These are phyloP conservation scores for Candida maris DNA, from an alignment of 805 yeast species.

Conservation along the genomic window DNA sequence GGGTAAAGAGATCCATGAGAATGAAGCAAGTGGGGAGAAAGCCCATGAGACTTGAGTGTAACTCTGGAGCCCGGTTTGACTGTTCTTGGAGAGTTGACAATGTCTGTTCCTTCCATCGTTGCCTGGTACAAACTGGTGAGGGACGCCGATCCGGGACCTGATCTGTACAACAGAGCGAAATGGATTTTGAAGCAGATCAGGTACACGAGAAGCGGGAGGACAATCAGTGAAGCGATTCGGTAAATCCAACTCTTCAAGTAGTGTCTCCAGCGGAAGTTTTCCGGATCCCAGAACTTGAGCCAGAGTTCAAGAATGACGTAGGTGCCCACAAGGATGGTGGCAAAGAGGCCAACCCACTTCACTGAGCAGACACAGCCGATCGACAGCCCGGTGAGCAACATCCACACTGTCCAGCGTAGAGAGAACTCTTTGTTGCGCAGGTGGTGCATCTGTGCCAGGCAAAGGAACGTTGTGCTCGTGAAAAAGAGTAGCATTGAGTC, in stretches of 20 bases:
- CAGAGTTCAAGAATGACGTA: slow-evolving; percentile 87
- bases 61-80: slow-evolving; percentile 54
- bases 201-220: slow-evolving; percentile 70
- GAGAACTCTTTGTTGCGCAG: slow-evolving; percentile 41
- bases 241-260: slow-evolving; percentile 68
- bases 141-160: slow-evolving; percentile 72
- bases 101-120: slow-evolving; percentile 60
- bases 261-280: slow-evolving; percentile 39
- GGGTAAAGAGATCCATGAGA: slow-evolving; percentile 86
- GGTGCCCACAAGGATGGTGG: slow-evolving; percentile 84
- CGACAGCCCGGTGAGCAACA: slow-evolving; percentile 57
- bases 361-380: slow-evolving; percentile 83
- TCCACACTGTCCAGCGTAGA: slow-evolving; percentile 48
- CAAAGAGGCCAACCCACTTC: slow-evolving; percentile 84
- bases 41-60: slow-evolving; percentile 65
- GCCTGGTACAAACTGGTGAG: slow-evolving; percentile 85
- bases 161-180: slow-evolving; percentile 65
- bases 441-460: slow-evolving; percentile 53
- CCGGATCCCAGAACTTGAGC: slow-evolving; percentile 78
- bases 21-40: slow-evolving; percentile 74
- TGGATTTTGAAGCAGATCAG: slow-evolving; percentile 75
- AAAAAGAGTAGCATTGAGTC: slow-evolving; percentile 77
- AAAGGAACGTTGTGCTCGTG: slow-evolving; percentile 64
- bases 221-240: slow-evolving; percentile 61
- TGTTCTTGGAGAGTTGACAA: slow-evolving; percentile 64